Conservation (phyloP, 805 yeast species). For the Middelhovenomyces tepae region DNA sequence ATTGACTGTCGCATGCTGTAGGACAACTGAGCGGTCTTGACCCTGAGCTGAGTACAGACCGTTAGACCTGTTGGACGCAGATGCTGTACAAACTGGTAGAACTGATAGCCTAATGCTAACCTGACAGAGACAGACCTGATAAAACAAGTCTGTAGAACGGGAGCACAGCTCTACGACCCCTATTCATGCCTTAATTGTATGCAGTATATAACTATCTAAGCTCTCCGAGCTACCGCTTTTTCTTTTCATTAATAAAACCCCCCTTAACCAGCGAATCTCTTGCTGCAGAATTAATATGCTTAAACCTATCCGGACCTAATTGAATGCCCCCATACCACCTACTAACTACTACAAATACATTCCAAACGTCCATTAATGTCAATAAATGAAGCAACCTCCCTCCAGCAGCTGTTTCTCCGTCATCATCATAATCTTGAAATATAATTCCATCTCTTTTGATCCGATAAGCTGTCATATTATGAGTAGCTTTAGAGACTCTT, state of each 20-base stretch:
- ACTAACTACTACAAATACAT: conserved; percentile 76
- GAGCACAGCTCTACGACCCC: too few species aligned
- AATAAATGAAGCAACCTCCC: conserved; percentile 71
- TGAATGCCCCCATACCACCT: conserved; percentile 93
- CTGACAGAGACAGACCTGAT: too few species aligned
- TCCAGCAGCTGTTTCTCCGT: conserved; percentile 97
- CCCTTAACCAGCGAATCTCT: conserved; percentile 73
- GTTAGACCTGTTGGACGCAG: too few species aligned
- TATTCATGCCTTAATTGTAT: too few species aligned
- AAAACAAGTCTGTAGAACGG: too few species aligned
- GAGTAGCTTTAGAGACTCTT: conserved; percentile 58
- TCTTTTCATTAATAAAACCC: conserved; percentile 35
- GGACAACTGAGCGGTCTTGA: too few species aligned
- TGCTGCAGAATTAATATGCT: conserved; percentile 83
- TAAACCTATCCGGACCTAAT: conserved; percentile 83
- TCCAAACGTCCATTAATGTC: conserved; percentile 64
- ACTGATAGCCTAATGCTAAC: too few species aligned
- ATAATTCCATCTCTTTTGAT: conserved; percentile 50
- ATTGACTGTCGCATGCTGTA: too few species aligned
- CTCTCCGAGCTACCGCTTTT: conserved; percentile 22
- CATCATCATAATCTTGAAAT: conserved; percentile 87
- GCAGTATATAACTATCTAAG: too few species aligned
- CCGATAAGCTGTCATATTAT: conserved; percentile 84
- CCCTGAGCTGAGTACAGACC: too few species aligned
- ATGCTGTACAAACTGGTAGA: too few species aligned